Conservation (phyloP, 108 stramenopile genomes). For the Asterionellopsis glacialis region DNA sequence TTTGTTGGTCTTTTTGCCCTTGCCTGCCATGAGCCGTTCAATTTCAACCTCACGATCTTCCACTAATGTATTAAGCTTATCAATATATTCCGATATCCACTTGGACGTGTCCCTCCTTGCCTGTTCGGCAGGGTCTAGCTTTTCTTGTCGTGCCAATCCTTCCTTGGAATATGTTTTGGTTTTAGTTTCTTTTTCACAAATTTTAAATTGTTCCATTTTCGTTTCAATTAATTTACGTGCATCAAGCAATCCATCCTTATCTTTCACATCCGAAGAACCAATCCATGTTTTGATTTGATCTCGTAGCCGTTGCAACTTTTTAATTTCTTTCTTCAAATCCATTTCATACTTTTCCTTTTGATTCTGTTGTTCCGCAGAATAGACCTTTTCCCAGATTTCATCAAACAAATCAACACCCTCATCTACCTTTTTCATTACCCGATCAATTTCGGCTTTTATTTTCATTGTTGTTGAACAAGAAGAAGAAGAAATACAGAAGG, state of each 20-base stretch:
- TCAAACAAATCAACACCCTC: constrained; percentile 98
- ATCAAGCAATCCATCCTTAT: constrained; percentile 87
- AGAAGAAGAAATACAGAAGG: background rate
- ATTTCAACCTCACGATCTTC: constrained; percentile 89
- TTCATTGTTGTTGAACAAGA: constrained; percentile 1
- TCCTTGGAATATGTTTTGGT: constrained; percentile 98
- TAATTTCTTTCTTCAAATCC: constrained; percentile 99
- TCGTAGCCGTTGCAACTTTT: constrained; percentile 95
- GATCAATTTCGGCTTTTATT: constrained; percentile 83
- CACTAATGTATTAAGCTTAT: constrained; percentile 53
- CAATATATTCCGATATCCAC: constrained; percentile 80
- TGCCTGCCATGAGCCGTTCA: constrained; percentile 71
- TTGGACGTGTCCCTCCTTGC: constrained; percentile 61
- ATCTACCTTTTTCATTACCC: constrained; percentile 94
- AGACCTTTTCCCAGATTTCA: constrained; percentile 98
- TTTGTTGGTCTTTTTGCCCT: constrained; percentile 85
- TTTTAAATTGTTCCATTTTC: constrained; percentile 99
- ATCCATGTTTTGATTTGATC: constrained; percentile 99
- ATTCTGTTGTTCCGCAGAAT: constrained; percentile 91
- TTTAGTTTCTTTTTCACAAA: constrained; percentile 98
- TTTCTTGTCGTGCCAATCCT: constrained; percentile 83
- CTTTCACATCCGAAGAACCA: constrained; percentile 92
- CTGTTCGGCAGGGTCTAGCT: constrained; percentile 75
- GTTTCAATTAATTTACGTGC: constrained; percentile 88
- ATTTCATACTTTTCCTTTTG: constrained; percentile 98